A percentile compares a stretch with the other conserved stretches of the same genome.
Conservation (phyloP, 805 yeast genomes). For the Ogataea wickerhamii region DNA sequence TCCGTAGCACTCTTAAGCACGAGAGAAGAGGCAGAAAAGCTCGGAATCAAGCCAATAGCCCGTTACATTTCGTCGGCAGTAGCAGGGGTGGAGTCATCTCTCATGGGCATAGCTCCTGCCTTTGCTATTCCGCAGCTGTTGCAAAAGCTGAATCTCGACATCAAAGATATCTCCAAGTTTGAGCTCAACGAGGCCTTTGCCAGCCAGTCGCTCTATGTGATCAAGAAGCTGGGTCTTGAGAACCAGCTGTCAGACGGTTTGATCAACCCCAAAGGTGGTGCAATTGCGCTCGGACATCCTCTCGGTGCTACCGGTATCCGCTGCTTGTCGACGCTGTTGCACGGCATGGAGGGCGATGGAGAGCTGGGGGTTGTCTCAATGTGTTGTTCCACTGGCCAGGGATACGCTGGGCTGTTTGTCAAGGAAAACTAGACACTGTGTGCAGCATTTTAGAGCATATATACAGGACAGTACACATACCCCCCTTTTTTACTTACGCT, state of each 20-base stretch:
- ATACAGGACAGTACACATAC: too few relatives aligned
- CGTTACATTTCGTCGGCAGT: constrained; percentile 31
- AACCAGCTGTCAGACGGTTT: constrained; percentile 31
- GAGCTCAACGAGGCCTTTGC: constrained; percentile 39
- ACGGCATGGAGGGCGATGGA: constrained; percentile 30
- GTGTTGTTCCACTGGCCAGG: constrained; percentile 41
- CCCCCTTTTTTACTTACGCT: too few relatives aligned
- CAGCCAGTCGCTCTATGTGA: constrained; percentile 30
- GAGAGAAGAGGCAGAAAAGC: constrained; percentile 32
- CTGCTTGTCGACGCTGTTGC: constrained; percentile 35
- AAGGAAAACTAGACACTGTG: constrained; percentile 20
- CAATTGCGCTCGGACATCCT: constrained; percentile 90
- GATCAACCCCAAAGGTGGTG: constrained; percentile 88
- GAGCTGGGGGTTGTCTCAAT: constrained; percentile 37
- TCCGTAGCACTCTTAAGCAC: constrained; percentile 35
- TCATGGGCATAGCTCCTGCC: constrained; percentile 38
- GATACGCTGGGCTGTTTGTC: constrained; percentile 35
- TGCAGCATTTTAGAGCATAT: too few relatives aligned
- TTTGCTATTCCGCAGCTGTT: constrained; percentile 30
- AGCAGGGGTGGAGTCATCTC: constrained; percentile 34
- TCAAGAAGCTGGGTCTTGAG: constrained; percentile 17
- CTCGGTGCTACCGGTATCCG: constrained; percentile 59
- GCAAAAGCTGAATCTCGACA: constrained; percentile 24
- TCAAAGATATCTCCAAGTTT: constrained; percentile 30
- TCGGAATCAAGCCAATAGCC: constrained; percentile 33